phyloP scores from a whole-genome alignment of 441 rosid species.

The Oxalis stricta region DNA sequence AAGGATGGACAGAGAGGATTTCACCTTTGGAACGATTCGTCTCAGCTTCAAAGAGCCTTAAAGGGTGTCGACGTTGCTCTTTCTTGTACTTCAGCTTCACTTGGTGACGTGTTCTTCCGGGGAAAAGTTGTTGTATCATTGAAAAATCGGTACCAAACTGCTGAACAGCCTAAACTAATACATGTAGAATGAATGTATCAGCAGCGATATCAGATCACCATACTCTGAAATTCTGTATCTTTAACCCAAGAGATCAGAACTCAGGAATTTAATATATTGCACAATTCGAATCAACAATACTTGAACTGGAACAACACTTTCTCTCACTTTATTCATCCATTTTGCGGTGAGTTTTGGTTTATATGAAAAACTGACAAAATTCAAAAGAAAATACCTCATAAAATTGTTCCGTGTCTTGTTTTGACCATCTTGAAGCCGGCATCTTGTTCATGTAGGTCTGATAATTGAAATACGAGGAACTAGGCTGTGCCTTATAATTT shows the following conservation, averaged over 20 bases:
- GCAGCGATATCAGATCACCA: too few relatives aligned
- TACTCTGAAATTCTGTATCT: too few relatives aligned
- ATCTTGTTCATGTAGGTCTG: constrained; percentile 66
- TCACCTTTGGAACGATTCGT: constrained; percentile 46
- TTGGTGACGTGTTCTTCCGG: constrained; percentile 57
- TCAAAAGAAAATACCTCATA: constrained; percentile 36
- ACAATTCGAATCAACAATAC: too few relatives aligned
- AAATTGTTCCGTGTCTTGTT: constrained; percentile 72
- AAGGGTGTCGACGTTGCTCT: constrained; percentile 62
- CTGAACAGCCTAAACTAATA: constrained; percentile 45
- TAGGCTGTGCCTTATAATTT: constrained; percentile 13
- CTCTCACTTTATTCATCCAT: too few relatives aligned
- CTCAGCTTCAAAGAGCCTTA: constrained; percentile 53
- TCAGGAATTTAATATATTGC: too few relatives aligned
- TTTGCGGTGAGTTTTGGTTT: neutral
- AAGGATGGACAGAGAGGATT: constrained; percentile 1
- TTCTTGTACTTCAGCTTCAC: constrained; percentile 59
- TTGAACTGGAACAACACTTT: too few relatives aligned
- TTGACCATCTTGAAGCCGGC: constrained; percentile 67
- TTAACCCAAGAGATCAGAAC: too few relatives aligned
- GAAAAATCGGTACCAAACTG: constrained; percentile 86
- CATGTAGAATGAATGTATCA: neutral
- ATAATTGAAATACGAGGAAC: constrained; percentile 30
- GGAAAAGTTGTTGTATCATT: constrained; percentile 67
- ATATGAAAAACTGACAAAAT: too few relatives aligned